Base-by-base conservation (phyloP, 768 basidiomycete genomes). In the Leccinum olivaceopallidum region DNA sequence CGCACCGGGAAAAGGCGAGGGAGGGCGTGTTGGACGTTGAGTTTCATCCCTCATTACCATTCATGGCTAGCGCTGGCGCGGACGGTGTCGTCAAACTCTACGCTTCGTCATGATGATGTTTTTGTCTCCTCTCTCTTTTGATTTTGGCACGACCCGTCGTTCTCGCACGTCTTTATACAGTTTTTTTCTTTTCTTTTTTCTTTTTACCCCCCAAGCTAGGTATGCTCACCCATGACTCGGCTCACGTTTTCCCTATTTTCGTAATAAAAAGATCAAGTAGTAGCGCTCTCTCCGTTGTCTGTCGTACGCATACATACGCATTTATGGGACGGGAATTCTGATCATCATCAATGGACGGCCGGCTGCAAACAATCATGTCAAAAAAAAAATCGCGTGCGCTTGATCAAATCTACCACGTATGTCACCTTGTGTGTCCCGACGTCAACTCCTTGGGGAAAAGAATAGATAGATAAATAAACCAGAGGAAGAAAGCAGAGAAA, bases 61-160 rank as follows among this genome's bases (percentile, higher is more conserved):
- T 95, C 69, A 86, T 97, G 83, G 93, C 90, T 16, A 96, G 92
- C 72, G 92, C 92, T 20, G 96, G 96, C n/a, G 93, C 94, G 13
- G 96, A 98, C 76, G 95, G 95, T 28, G 89, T 94, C 50, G 87
- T 98, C 61, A 94, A 94, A 75, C 79, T 98, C 28, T 97, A 92
- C 73, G 90, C 91, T 62, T 90, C 90, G 69, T 93, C 90, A 62
- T 90, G 90, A 77, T 92, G 52, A 14, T 53, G 26, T 53, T 53
- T 34, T 52, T 20, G 13, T 18, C 57, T 54, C 5, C 14, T 18
- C 6, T 18, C 6, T 34, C 3, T 32, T 9, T 28, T 53, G 18
- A 16, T 22, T 42, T 18, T 36, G 16, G 48, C 2, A 60, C 50
- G 52, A 55, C n/a, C 36, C 18, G 26, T 37, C 26, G 10, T 30